Percentiles rank a stretch among this genome's conserved stretches.
These are phyloP conservation scores for Ceratopteris richardii DNA, from an alignment of 75 land plant genomes.

Conservation along the genomic window DNA sequence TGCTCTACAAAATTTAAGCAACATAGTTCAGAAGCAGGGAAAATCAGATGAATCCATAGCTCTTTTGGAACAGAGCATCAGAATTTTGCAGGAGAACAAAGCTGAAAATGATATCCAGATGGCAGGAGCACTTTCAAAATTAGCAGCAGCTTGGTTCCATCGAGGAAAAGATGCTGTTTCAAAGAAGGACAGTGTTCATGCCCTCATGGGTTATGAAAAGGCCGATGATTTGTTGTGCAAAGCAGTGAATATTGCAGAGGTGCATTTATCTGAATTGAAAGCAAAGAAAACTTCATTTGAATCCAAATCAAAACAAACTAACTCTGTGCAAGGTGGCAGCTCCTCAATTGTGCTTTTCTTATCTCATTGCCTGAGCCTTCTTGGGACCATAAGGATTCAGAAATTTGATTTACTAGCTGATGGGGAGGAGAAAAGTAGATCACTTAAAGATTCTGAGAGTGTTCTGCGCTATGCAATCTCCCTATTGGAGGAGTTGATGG, in stretches of 20 bases:
- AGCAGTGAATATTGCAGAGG: constrained; percentile 27
- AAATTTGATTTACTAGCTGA: constrained; percentile 7
- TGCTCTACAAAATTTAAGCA: constrained; percentile 19
- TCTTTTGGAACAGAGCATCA: constrained; percentile 17
- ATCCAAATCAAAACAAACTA: constrained; percentile 1
- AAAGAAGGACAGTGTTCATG: constrained; percentile 1
- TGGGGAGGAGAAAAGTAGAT: constrained; percentile 3
- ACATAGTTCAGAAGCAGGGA: constrained; percentile 14
- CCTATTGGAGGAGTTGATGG: constrained; percentile 13
- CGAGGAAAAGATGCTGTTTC: constrained; percentile 10
- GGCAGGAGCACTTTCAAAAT: constrained; percentile 19
- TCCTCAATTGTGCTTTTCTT: neutral
- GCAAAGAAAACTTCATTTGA: constrained; percentile 3
- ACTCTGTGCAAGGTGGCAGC: constrained; percentile 1
- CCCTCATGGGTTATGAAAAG: constrained; percentile 14
- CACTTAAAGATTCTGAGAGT: constrained; percentile 13
- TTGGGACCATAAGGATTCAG: constrained; percentile 12
- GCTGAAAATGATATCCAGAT: constrained; percentile 3
- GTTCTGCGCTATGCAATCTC: constrained; percentile 16
- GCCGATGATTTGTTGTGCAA: constrained; percentile 18
- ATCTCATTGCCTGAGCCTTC: constrained; percentile 17
- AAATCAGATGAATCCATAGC: constrained; percentile 27
- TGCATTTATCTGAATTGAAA: constrained; percentile 7
- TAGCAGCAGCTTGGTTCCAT: constrained; percentile 16
- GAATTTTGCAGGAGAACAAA: neutral